These are phyloP conservation scores for Achlya hypogyna DNA, from an alignment of 352 stramenopile genomes.

Conservation along the genomic window DNA sequence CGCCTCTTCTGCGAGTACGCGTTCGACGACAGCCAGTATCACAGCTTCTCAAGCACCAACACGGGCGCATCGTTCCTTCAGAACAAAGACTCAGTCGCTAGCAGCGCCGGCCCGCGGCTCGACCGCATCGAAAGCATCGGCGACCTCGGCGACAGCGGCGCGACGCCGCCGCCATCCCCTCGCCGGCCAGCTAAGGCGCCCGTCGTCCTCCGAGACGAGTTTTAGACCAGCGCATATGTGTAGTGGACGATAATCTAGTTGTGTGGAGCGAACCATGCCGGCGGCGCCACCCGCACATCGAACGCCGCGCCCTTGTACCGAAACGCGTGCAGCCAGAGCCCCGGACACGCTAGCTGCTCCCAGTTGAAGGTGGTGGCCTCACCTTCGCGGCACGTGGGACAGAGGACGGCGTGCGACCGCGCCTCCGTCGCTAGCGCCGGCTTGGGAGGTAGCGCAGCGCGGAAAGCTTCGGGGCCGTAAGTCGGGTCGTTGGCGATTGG, in stretches of 20 bases:
- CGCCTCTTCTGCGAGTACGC: constrained; percentile 14
- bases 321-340: constrained; percentile 39
- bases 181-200: background rate
- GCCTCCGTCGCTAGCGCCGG: background rate
- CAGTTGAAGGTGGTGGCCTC: constrained; percentile 21
- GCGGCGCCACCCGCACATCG: background rate
- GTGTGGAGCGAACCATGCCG: background rate
- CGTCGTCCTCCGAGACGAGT: background rate
- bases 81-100: background rate
- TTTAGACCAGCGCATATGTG: background rate
- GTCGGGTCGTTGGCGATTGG: constrained; percentile 23
- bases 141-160: background rate
- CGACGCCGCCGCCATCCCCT: background rate
- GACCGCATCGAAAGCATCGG: background rate
- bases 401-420: background rate
- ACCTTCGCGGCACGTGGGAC: constrained; percentile 21
- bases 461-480: constrained; percentile 3
- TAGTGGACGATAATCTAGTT: background rate
- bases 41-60: constrained; percentile 1
- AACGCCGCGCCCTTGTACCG: constrained; percentile 1
- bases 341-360: constrained; percentile 21
- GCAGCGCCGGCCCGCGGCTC: background rate
- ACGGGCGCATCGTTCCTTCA: background rate
- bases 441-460: background rate
- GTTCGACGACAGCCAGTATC: constrained; percentile 14